A percentile compares a stretch with the other conserved stretches of the same genome.
Conservation (phyloP, 2,329 filamentous ascomycete genomes). For the Aspergillus eucalypticola region DNA sequence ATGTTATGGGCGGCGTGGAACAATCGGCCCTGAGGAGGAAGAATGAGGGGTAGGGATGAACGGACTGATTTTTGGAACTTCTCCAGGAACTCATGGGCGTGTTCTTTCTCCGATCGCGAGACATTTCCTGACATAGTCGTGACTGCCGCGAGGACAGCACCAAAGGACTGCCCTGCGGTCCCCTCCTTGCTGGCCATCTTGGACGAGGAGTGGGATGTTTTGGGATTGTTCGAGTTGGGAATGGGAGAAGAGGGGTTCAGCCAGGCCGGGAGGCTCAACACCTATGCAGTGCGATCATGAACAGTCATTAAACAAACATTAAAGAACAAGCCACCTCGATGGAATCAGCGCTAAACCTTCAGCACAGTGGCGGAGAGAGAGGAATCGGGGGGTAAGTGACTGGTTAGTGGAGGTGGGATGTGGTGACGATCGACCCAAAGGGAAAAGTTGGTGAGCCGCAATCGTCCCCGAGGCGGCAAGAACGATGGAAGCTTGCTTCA, state of each 20-base stretch:
- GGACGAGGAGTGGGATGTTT: slow-evolving; percentile 29
- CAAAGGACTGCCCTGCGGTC: slow-evolving; percentile 67
- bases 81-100: slow-evolving; percentile 88
- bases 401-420: slow-evolving; percentile 28
- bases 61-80: slow-evolving; percentile 96
- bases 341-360: slow-evolving; percentile 5
- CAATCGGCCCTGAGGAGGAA: not conserved
- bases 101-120: slow-evolving; percentile 78
- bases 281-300: slow-evolving; percentile 23
- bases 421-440: slow-evolving; percentile 25
- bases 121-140: slow-evolving; percentile 85
- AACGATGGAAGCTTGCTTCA: slow-evolving; percentile 11
- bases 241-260: slow-evolving; percentile 27
- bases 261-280: slow-evolving; percentile 29
- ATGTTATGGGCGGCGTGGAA: not conserved
- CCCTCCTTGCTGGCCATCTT: slow-evolving; percentile 69
- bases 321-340: slow-evolving; percentile 12
- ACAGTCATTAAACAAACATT: slow-evolving; percentile 24
- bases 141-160: slow-evolving; percentile 83
- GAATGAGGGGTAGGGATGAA: slow-evolving; percentile 31
- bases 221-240: slow-evolving; percentile 22
- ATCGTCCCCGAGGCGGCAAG: slow-evolving; percentile 18
- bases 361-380: not conserved
- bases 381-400: slow-evolving; percentile 11
- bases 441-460: slow-evolving; percentile 36